These are phyloP conservation scores for Pseudogymnoascus sp. DNA, from an alignment of 2,329 filamentous ascomycete species.

Conservation along the genomic window DNA sequence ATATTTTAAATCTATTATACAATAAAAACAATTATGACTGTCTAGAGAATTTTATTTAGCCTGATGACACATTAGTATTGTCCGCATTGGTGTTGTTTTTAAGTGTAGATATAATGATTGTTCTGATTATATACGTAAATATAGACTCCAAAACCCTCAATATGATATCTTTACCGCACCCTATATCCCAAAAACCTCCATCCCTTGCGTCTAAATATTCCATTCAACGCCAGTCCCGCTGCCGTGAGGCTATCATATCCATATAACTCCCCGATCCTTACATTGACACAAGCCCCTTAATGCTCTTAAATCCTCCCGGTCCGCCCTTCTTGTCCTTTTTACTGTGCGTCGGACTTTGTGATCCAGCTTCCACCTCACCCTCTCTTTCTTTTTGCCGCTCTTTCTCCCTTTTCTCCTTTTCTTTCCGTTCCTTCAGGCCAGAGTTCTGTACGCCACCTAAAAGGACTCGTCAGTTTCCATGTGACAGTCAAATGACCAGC, in stretches of 20 bases:
- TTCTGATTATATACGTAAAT: not conserved
- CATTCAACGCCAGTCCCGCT: not conserved
- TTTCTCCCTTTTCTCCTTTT: conserved; percentile 13
- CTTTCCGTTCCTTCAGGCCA: conserved; percentile 18
- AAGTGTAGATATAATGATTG: not conserved
- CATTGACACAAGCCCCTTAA: conserved; percentile 24
- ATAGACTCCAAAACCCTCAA: not conserved
- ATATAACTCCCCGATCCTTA: not conserved
- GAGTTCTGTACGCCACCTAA: conserved; percentile 42
- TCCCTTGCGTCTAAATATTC: not conserved
- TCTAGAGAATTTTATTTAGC: not conserved
- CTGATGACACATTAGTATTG: not conserved
- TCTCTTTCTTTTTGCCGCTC: conserved; percentile 16
- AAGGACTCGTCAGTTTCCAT: conserved; percentile 35
- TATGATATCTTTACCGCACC: not conserved
- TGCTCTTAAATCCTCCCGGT: conserved; percentile 32
- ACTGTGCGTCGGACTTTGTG: conserved; percentile 28
- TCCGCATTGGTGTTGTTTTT: not conserved
- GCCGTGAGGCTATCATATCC: conserved; percentile 2
- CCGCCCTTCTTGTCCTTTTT: conserved; percentile 41
- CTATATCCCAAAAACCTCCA: not conserved
- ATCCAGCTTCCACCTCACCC: not conserved
- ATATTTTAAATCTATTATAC: not conserved
- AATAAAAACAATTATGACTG: not conserved
- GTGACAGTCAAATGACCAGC: conserved; percentile 48